Base-by-base conservation (phyloP, 805 yeast genomes). In the Torulaspora gathmanii region DNA sequence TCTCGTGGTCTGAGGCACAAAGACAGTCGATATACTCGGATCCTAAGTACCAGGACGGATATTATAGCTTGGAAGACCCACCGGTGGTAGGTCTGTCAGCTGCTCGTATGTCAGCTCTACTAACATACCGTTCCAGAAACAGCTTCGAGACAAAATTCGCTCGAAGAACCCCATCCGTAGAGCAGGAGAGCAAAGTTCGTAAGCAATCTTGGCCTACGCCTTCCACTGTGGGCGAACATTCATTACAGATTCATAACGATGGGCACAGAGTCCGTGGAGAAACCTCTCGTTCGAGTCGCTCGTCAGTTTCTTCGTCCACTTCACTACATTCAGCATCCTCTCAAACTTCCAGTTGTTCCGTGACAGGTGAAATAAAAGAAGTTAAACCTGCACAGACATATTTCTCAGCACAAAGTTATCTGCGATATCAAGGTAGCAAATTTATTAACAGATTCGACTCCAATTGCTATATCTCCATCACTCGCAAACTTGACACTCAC, bases 1-100 rank as follows among this genome's bases (percentile, higher is more conserved):
- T 93, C 33, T 86, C 96, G 3, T 93, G 99, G 99, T 91, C 95
- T 44, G 99, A 93, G 62, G 95, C 99, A 1, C 99, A 93, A 68
- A 77, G 99, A 56, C 99, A 93, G 64, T 82, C 95, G 51, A 88
- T 93, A 23, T 93, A 90, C 67, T 83, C 95, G 10, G 99, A 93
- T 63, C 98, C 98, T 8, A 84, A 85, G 60, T 93, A 89, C 64
- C 74, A 78, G 45, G 96, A 90, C 59, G 99, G 99, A 1, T 89
- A 86, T 66, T 91, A 87, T 61, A 69, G 80, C 10, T 70, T 77
- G 26, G 75, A 77, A n/a, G 87, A 83, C 45, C 95, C 89, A 4
- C 99, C 99, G 3, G 71, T 71, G 19, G 75, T 82, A 8, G 99
- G 99, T 0, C 69, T 93, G 17, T 85, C 95, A 20, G 99, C 99